Evolutionary conservation across 2,329 filamentous ascomycete genomes (phyloP).

Genomic region (Tolypocladium ovalisporum): DNA sequence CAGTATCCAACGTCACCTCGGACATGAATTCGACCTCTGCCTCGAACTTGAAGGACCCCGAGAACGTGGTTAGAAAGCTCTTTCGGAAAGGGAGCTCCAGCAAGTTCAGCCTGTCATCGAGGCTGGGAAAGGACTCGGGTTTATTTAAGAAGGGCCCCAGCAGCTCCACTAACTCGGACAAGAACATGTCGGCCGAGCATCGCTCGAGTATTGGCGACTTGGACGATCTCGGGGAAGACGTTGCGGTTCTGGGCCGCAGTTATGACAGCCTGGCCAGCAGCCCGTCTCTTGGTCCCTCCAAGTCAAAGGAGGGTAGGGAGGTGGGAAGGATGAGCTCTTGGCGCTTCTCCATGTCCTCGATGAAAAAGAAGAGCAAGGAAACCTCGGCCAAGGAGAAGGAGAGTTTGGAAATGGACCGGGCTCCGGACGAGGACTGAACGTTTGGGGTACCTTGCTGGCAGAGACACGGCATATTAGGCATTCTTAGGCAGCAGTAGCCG

Average conservation of each 20-base stretch:
- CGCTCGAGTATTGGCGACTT: constrained; percentile 47
- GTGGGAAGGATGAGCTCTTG: constrained; percentile 36
- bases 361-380: constrained; percentile 49
- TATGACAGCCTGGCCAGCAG: constrained; percentile 47
- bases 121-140: constrained; percentile 40
- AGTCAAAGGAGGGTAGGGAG: constrained; percentile 34
- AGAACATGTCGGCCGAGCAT: constrained; percentile 40
- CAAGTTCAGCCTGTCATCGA: constrained; percentile 52
- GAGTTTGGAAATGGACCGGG: constrained; percentile 38
- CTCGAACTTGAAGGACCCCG: constrained; percentile 35
- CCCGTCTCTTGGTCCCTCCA: constrained; percentile 41
- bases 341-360: constrained; percentile 48
- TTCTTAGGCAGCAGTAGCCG: neutral
- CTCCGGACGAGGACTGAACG: constrained; percentile 18
- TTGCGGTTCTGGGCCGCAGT: constrained; percentile 33
- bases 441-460: neutral
- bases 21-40: constrained; percentile 33
- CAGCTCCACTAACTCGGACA: constrained; percentile 46
- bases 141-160: constrained; percentile 50
- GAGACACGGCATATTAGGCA: neutral
- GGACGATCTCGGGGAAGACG: constrained; percentile 40
- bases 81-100: constrained; percentile 55
- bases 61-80: constrained; percentile 48
- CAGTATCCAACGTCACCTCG: constrained; percentile 45
- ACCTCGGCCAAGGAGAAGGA: constrained; percentile 33